Conservation (phyloP, 2,329 filamentous ascomycete species). For the Lasiodiplodia hormozganensis region DNA sequence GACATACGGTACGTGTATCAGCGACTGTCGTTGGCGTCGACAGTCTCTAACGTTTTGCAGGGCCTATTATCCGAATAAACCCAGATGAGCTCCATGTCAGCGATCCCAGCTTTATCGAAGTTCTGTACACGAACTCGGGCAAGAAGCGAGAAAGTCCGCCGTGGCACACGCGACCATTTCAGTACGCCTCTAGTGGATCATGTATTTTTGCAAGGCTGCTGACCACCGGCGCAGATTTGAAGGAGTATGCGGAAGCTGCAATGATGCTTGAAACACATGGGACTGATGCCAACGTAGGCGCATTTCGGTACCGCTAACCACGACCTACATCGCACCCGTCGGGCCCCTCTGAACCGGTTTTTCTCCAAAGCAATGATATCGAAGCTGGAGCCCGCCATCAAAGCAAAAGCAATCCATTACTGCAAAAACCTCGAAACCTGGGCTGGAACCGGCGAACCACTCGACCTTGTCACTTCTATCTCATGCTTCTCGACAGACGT, state of each 20-base stretch:
- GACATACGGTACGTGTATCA: background rate
- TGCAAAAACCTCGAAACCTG: slow-evolving; percentile 29
- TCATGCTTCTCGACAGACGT: slow-evolving; percentile 34
- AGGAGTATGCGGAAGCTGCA: background rate
- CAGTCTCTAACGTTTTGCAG: slow-evolving; percentile 32
- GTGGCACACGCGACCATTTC: background rate
- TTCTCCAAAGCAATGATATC: slow-evolving; percentile 30
- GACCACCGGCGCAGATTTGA: background rate
- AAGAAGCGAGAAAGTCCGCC: slow-evolving; percentile 31
- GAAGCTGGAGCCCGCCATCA: slow-evolving; percentile 29
- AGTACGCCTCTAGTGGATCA: background rate
- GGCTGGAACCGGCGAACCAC: slow-evolving; percentile 26
- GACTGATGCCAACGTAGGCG: slow-evolving; percentile 1
- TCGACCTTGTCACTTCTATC: slow-evolving; percentile 31
- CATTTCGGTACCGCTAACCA: slow-evolving; percentile 25
- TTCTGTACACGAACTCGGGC: slow-evolving; percentile 37
- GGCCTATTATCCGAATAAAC: slow-evolving; percentile 52
- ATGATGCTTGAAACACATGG: fast-evolving
- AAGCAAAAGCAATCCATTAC: slow-evolving; percentile 26
- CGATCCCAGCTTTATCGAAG: slow-evolving; percentile 48
- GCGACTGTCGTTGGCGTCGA: background rate
- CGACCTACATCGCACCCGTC: slow-evolving; percentile 36
- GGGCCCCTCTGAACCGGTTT: slow-evolving; percentile 30
- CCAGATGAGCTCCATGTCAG: slow-evolving; percentile 52
- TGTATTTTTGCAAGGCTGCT: background rate